Percentiles rank a stretch among this genome's conserved stretches.
These are phyloP conservation scores for Chrysanthemum lavandulifolium DNA, from an alignment of 129 eudicot species.

Conservation along the genomic window DNA sequence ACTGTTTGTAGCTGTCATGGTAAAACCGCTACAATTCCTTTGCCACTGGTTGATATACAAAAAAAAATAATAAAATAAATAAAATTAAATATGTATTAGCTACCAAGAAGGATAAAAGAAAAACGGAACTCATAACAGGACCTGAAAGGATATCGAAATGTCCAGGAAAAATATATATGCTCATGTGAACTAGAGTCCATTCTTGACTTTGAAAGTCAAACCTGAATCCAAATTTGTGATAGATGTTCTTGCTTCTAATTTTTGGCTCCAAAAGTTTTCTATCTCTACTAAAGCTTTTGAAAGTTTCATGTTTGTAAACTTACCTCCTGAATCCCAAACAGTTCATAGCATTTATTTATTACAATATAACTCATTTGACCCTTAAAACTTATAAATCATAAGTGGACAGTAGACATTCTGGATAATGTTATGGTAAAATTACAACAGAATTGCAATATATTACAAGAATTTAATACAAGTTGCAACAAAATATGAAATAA, in stretches of 20 bases:
- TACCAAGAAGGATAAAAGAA: neutral
- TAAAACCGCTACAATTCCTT: slow-evolving; percentile 27
- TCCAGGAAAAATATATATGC: neutral
- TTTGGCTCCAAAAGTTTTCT: neutral
- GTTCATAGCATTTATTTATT: neutral
- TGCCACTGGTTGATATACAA: slow-evolving; percentile 30
- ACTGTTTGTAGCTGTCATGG: neutral
- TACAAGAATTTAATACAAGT: neutral
- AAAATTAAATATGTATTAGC: neutral
- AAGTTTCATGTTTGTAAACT: neutral
- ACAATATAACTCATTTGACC: slow-evolving; percentile 4
- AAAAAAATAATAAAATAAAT: neutral
- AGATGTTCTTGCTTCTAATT: slow-evolving; percentile 1
- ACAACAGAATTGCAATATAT: neutral
- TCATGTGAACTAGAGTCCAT: neutral
- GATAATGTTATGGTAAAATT: neutral
- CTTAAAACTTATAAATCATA: slow-evolving; percentile 12
- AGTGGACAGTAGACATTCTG: neutral
- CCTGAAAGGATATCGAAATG: slow-evolving; percentile 1
- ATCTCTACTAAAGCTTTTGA: neutral
- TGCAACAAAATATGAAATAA: neutral
- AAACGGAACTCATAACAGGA: neutral
- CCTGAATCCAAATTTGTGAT: neutral
- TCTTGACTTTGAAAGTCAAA: slow-evolving; percentile 13
- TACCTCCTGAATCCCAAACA: neutral